Evolutionary conservation across 2,329 filamentous ascomycete species (phyloP), one percentile per base, ranked within the genome.

Genomic region (Colletotrichum euphorbiae): DNA sequence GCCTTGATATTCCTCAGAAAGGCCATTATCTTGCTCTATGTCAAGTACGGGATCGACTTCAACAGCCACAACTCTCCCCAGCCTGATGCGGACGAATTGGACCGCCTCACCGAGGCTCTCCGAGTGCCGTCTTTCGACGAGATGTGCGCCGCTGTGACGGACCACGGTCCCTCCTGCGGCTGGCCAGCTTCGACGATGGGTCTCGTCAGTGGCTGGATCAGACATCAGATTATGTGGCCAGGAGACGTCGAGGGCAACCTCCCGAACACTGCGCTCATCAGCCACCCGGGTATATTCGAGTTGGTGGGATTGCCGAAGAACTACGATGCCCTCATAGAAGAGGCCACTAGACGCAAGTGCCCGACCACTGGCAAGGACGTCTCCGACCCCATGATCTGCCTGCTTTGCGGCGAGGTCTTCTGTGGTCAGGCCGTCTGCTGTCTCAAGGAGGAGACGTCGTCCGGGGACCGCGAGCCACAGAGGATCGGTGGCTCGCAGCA

Each of bases 341-440:
- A 97, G 79, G 93, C 93, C 28, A 95, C 96, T 72, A 90, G 90
- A 71, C 85, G 91, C 59, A 90, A 87, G 56, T 99, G 96, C 75
- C 94, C 94, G 0, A 97, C 90, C 2, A 97, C 93, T 1, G 94
- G 94, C 71, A 97, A 96, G 77, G 95, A 98, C 73, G 82, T 99
- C 57, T 91, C 90, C 2, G 97, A 99, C 78, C 94, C 96, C 0
- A 93, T 92, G 71, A 88, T 99, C 42, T 99, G 96, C 76, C 86
- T 99, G 43, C 93, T 98, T 81, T 99, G 96, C 76, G 95, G 96
- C 38, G 94, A 94, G n/a, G 93, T 99, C 45, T 95, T 98, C 79
- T 99, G 96, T 80, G 93, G 92, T 9, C 96, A 99, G 82, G 93
- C 92, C 51, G 91, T 94, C 52, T 99, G 96, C 81, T 99, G 96